Base-by-base conservation (phyloP, 2,329 filamentous ascomycete species). In the Phaeosphaeria sp. region DNA sequence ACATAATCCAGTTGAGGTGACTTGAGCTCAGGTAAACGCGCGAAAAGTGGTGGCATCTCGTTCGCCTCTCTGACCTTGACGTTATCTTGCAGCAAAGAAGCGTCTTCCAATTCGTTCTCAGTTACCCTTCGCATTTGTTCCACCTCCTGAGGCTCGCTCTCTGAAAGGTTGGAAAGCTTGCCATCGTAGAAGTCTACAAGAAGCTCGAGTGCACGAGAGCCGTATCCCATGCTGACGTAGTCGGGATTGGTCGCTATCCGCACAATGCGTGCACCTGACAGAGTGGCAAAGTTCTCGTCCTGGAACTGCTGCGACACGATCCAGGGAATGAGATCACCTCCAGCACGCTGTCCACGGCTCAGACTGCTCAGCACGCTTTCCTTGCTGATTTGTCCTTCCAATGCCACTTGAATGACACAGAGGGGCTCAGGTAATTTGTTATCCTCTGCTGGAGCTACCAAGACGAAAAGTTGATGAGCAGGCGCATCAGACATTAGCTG, bases 401-500 rank as follows among this genome's bases (percentile, higher is more conserved):
- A 83, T 0, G 94, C 91, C 18, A 99, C 90, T 74, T 99, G 95
- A 51, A 99, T 89, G 1, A 98, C 95, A 71, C 93, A 97, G 0
- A 99, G 85, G 11, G 96, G 95, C 72, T 98, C 95, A 0, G 95
- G 95, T 6, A 99, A 82, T 66, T 89, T 89, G 54, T 89, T 89
- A 53, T 88, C 88, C 64, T 94, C 91, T 2, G 90, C 84, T 0
- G 95, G 94, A 2, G 93, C 90, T 2, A 96, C 92, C 22, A 99
- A 87, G 10, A 98, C 95, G 71, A 95, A 99, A 6, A 99, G 86
- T 75, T 98, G 93, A 78, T 99, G 95, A 0, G 95, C 94, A 1
- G 95, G 95, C 0, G 95, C 95, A 78, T 99, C 95, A 60, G 92
- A 97, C 92, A 99, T 96, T 56, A 99, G 86, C 76, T 98, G 95